Percentiles rank a stretch among this genome's conserved stretches.
phyloP scores from a whole-genome alignment of 2,329 filamentous ascomycete genomes.

The Nigrospora sphaerica region DNA sequence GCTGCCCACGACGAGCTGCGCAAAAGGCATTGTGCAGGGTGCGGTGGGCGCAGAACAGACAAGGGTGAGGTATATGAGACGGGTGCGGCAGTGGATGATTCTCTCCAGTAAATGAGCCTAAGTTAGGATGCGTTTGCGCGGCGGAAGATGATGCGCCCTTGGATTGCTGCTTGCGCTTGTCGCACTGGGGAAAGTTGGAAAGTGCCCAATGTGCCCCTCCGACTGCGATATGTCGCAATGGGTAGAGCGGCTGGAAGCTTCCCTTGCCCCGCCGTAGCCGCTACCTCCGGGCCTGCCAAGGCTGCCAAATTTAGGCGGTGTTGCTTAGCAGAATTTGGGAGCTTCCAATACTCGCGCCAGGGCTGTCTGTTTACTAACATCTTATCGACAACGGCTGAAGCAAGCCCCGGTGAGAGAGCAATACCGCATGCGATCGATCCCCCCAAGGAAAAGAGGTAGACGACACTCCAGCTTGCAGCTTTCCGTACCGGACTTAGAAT shows the following conservation, averaged over 20 bases:
- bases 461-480: background rate
- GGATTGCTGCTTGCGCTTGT: too few species aligned
- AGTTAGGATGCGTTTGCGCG: too few species aligned
- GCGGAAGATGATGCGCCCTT: too few species aligned
- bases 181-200: too few species aligned
- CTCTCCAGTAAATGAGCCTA: too few species aligned
- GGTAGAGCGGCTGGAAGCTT: too few species aligned
- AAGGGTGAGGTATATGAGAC: too few species aligned
- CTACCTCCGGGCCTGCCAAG: constrained; percentile 1
- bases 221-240: too few species aligned
- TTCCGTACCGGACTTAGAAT: background rate
- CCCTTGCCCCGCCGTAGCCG: too few species aligned
- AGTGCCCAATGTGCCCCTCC: too few species aligned
- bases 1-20: constrained; percentile 84
- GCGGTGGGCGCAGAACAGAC: background rate
- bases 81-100: too few species aligned
- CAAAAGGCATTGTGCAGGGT: constrained; percentile 47
- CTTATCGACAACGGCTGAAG: constrained; percentile 6
- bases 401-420: background rate
- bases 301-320: constrained; percentile 14
- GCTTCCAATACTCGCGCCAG: background rate
- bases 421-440: background rate
- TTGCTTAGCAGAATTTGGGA: constrained; percentile 6
- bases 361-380: constrained; percentile 7
- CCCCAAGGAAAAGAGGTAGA: background rate